Percentiles rank a stretch among this genome's conserved stretches.
phyloP scores from a whole-genome alignment of 2,329 filamentous ascomycete species.

The Chaetomium sp. region DNA sequence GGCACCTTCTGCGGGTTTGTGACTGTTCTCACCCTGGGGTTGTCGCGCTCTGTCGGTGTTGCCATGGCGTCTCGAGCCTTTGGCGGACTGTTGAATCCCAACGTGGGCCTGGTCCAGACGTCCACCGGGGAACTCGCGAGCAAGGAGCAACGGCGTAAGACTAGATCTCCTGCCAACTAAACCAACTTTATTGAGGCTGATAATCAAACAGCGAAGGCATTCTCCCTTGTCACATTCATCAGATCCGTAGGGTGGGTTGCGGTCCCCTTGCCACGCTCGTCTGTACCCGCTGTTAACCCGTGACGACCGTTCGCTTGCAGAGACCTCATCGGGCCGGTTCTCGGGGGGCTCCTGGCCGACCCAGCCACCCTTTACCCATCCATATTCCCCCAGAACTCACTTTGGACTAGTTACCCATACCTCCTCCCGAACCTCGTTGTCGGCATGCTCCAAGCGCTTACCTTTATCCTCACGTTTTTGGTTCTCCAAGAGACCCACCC shows the following conservation, averaged over 20 bases:
- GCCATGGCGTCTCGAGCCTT: slow-evolving; percentile 9
- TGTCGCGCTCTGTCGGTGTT: slow-evolving; percentile 5
- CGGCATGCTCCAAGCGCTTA: slow-evolving; percentile 4
- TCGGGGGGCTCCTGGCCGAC: slow-evolving; percentile 12
- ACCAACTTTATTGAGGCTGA: not conserved
- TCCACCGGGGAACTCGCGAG: slow-evolving; percentile 12
- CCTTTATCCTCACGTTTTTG: slow-evolving; percentile 4
- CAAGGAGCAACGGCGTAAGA: slow-evolving; percentile 10
- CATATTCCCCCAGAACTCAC: slow-evolving; percentile 1
- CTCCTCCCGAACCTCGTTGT: slow-evolving; percentile 10
- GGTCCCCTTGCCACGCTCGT: too few species aligned
- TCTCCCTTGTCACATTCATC: slow-evolving; percentile 11
- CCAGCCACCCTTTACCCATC: slow-evolving; percentile 6
- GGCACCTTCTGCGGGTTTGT: not conserved
- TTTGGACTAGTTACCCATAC: slow-evolving; percentile 5
- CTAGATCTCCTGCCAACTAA: too few species aligned
- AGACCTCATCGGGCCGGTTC: slow-evolving; percentile 9
- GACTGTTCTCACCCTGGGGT: not conserved
- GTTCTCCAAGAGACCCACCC: slow-evolving; percentile 8
- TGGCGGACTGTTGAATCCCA: slow-evolving; percentile 13
- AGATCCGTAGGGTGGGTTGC: slow-evolving; percentile 10
- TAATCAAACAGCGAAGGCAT: slow-evolving; percentile 3
- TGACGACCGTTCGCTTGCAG: not conserved
- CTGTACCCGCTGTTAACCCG: not conserved
- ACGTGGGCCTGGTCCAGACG: slow-evolving; percentile 10